Percentiles rank a stretch among this genome's conserved stretches.
Evolutionary conservation across 345 rosid genomes (phyloP).

Genomic region (Viola odorata): DNA sequence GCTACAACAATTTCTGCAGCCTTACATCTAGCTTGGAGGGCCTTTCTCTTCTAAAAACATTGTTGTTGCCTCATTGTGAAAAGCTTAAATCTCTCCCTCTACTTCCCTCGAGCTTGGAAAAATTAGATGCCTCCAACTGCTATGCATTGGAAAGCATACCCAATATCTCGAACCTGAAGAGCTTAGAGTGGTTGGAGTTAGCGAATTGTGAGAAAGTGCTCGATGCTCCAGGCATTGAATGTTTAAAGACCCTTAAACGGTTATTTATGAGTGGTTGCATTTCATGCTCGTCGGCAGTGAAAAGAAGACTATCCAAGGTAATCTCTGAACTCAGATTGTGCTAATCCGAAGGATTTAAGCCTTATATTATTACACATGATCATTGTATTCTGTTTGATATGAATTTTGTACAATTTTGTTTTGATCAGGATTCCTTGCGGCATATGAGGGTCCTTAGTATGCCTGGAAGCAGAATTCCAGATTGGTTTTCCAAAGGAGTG

Average conservation of each 20-base stretch:
- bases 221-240: slow-evolving; percentile 45
- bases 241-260: slow-evolving; percentile 28
- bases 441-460: slow-evolving; percentile 37
- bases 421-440: slow-evolving; percentile 40
- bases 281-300: slow-evolving; percentile 26
- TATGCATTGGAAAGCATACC: slow-evolving; percentile 23
- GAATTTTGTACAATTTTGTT: not conserved
- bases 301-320: slow-evolving; percentile 44
- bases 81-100: slow-evolving; percentile 40
- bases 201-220: slow-evolving; percentile 37
- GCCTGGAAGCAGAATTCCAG: slow-evolving; percentile 54
- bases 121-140: slow-evolving; percentile 36
- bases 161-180: slow-evolving; percentile 32
- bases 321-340: not conserved
- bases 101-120: slow-evolving; percentile 39
- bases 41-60: slow-evolving; percentile 33
- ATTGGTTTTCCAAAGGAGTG: slow-evolving; percentile 42
- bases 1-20: slow-evolving; percentile 33
- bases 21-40: slow-evolving; percentile 47
- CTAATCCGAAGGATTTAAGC: too few species aligned
- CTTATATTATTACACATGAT: too few species aligned
- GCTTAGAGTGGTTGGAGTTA: slow-evolving; percentile 24
- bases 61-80: slow-evolving; percentile 27
- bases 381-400: not conserved
- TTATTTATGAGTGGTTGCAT: slow-evolving; percentile 39